Evolutionary conservation across 1,284 basidiomycete species (phyloP), one percentile per base, ranked within the genome.

Genomic region (Apiotrichum porosum): DNA sequence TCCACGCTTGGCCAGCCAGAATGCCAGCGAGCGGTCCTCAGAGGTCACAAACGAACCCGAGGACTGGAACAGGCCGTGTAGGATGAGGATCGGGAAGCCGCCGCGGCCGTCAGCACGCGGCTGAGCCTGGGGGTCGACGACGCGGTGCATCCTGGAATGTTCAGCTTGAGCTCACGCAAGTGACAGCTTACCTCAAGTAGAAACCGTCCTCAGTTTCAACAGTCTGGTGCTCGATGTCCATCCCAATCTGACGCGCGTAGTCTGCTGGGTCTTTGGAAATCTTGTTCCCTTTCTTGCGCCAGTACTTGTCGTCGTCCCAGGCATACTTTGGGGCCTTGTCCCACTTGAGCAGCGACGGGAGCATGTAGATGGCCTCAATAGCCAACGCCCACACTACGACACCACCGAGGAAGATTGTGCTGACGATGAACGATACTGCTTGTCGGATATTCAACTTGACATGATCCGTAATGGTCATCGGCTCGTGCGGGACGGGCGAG

Each of bases 21-120:
- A 82, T 1, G 81, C 80, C 13, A 83, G 65, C 24, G 76, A 78
- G 8, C 81, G 72, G 48, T 83, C 81, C 58, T 83, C 81, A 14
- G 78, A 79, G 0, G 81, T 83, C 52, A 83, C 76, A 61, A 83
- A 83, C 36, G 76, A 78, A 6, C 81, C 81, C n/a, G 77, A 78
- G 4, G 76, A 78, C 66, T 83, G 81, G 67, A 83, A 83, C 5
- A 82, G 71, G 30, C 81, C 81, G 69, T 83, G 80, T 54, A 81
- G 75, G 55, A 82, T 77, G 12, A 82, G 68, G n/a, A 82, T 76
- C 1, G 81, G 81, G 67, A 77, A 82, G 1, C 79, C 79, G 19
- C 76, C 76, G 53, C 72, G 63, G 0, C 78, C 77, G 54, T 78
- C 75, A 5, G 69, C 52, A 31, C 70, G 69, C 18, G 63, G 63